phyloP scores from a whole-genome alignment of 177 flowering plant species.

The Vitis hybrid region DNA sequence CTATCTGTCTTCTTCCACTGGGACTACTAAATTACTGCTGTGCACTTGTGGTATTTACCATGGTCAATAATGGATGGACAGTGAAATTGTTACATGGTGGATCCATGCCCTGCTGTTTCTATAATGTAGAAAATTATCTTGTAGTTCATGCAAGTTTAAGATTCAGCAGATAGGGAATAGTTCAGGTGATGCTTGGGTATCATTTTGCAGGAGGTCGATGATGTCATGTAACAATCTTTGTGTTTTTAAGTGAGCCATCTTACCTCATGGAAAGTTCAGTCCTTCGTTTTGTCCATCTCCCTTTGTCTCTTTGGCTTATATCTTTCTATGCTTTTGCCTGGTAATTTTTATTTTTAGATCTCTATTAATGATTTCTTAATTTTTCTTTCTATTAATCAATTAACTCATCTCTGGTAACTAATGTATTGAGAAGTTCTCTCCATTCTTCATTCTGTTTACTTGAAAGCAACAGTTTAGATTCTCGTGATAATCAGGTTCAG shows the following conservation, averaged over 20 bases:
- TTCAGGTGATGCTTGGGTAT: background rate
- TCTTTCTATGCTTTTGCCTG: background rate
- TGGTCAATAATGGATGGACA: too few relatives aligned
- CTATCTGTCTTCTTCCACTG: too few relatives aligned
- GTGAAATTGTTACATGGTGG: too few relatives aligned
- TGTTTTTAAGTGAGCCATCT: background rate
- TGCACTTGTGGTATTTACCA: too few relatives aligned
- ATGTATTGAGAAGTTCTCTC: background rate
- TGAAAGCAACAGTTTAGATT: background rate
- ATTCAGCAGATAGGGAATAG: background rate
- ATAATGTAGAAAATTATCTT: too few relatives aligned
- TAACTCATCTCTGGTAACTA: background rate
- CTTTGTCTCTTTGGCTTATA: background rate
- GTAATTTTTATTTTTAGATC: background rate
- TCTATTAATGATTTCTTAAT: background rate
- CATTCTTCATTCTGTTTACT: background rate
- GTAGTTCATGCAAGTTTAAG: too few relatives aligned
- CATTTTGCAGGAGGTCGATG: background rate
- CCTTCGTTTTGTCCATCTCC: background rate
- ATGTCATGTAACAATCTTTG: background rate
- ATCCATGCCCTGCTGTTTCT: too few relatives aligned
- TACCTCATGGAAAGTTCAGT: background rate
- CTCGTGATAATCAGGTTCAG: background rate
- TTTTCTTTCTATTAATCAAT: background rate
- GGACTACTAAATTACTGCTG: too few relatives aligned